Conservation (phyloP, 768 basidiomycete species). For the Pisolithus tinctorius region DNA sequence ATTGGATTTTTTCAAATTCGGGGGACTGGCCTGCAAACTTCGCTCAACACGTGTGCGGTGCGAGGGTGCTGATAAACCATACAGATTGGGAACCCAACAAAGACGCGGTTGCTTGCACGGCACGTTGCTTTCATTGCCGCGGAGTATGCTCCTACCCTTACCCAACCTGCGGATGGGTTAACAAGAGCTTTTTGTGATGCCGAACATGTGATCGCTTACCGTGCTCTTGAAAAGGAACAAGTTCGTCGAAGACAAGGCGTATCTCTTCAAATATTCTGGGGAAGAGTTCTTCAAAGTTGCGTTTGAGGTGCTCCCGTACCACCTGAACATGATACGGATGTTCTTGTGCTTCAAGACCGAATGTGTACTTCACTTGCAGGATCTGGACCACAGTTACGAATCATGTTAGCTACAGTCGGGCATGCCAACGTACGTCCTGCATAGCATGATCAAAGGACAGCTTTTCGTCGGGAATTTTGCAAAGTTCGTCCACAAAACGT, state of each 20-base stretch:
- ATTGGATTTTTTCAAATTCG: slow-evolving; percentile 29
- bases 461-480: slow-evolving; percentile 40
- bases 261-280: slow-evolving; percentile 30
- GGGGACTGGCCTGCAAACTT: slow-evolving; percentile 27
- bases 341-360: slow-evolving; percentile 27
- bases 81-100: slow-evolving; percentile 35
- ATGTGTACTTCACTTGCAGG: slow-evolving; percentile 32
- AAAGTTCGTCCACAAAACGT: slow-evolving; percentile 43
- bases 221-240: slow-evolving; percentile 14
- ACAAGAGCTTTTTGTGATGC: slow-evolving; percentile 7
- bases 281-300: slow-evolving; percentile 28
- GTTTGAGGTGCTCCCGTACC: slow-evolving; percentile 26
- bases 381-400: slow-evolving; percentile 20
- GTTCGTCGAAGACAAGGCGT: slow-evolving; percentile 22
- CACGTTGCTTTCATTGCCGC: slow-evolving; percentile 27
- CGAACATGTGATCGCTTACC: slow-evolving; percentile 11
- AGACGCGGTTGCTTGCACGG: slow-evolving; percentile 35
- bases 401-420: slow-evolving; percentile 6
- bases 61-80: slow-evolving; percentile 6
- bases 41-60: slow-evolving; percentile 5
- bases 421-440: slow-evolving; percentile 28
- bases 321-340: slow-evolving; percentile 32
- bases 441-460: slow-evolving; percentile 36
- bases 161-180: slow-evolving; percentile 21
- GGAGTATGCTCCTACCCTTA: slow-evolving; percentile 19